A percentile compares a stretch with the other conserved stretches of the same genome.
Evolutionary conservation across 805 yeast genomes (phyloP).

Genomic region (Kuraishia ogatae): DNA sequence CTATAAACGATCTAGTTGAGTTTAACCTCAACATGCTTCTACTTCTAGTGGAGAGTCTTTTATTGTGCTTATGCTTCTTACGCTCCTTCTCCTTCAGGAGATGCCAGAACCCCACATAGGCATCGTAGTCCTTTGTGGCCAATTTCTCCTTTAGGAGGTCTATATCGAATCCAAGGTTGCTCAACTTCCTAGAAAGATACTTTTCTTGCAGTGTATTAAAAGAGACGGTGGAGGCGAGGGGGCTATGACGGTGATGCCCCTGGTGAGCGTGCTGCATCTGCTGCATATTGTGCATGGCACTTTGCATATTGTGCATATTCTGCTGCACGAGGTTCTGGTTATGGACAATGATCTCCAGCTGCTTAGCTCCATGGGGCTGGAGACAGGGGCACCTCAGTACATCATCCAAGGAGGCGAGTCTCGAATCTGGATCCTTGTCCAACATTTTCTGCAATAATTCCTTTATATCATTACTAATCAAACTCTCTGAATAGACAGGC

Average conservation of each 20-base stretch:
- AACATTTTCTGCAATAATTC: slow-evolving; percentile 46
- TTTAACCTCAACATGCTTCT: slow-evolving; percentile 21
- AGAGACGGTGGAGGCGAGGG: slow-evolving; percentile 22
- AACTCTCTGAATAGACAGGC: slow-evolving; percentile 44
- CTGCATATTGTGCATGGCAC: slow-evolving; percentile 21
- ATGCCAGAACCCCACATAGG: slow-evolving; percentile 70
- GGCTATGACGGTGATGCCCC: neutral
- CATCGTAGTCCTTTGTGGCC: slow-evolving; percentile 51
- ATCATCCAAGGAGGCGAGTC: slow-evolving; percentile 48
- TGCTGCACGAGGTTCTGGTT: slow-evolving; percentile 10
- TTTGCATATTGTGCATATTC: slow-evolving; percentile 4
- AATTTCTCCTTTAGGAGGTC: slow-evolving; percentile 53
- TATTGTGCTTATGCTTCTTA: slow-evolving; percentile 19
- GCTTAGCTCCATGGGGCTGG: slow-evolving; percentile 32
- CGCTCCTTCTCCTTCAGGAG: slow-evolving; percentile 48
- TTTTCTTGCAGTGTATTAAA: slow-evolving; percentile 30
- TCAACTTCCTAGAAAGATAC: slow-evolving; percentile 48
- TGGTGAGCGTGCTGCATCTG: slow-evolving; percentile 33
- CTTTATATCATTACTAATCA: slow-evolving; percentile 39
- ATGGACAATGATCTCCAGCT: slow-evolving; percentile 29
- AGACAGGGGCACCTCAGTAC: slow-evolving; percentile 44
- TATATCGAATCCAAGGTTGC: slow-evolving; percentile 54
- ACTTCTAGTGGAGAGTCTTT: slow-evolving; percentile 13
- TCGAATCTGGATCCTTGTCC: slow-evolving; percentile 50
- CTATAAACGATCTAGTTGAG: slow-evolving; percentile 10